Evolutionary conservation across 495 filamentous ascomycete species (phyloP).

Genomic region (Aspergillus nidulans): DNA sequence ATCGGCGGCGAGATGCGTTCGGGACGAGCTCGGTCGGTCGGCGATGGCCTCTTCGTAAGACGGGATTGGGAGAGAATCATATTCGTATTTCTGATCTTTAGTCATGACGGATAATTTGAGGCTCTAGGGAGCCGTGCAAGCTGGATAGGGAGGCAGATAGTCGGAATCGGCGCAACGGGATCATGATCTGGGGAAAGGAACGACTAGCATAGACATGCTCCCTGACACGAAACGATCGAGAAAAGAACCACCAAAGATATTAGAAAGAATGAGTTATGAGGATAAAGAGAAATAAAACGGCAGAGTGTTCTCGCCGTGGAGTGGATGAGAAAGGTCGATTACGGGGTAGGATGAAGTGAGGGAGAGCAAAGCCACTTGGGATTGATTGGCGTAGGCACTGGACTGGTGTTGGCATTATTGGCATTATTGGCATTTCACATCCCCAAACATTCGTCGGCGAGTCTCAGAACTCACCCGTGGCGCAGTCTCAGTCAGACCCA

Average conservation of each 20-base stretch:
- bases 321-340: neutral
- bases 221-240: constrained; percentile 11
- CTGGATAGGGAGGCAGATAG: constrained; percentile 25
- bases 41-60: constrained; percentile 88
- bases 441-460: neutral
- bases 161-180: constrained; percentile 29
- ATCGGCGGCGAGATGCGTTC: constrained; percentile 55
- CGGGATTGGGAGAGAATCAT: constrained; percentile 77
- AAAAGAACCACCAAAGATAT: constrained; percentile 7
- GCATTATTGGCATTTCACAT: neutral
- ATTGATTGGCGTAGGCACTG: neutral
- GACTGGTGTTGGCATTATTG: neutral
- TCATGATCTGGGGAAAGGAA: constrained; percentile 46
- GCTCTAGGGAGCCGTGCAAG: constrained; percentile 34
- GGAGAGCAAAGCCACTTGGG: constrained; percentile 9
- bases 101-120: constrained; percentile 42
- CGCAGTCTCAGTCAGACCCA: constrained; percentile 12
- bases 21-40: constrained; percentile 57
- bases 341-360: constrained; percentile 2
- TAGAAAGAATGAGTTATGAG: constrained; percentile 8
- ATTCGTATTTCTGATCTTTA: constrained; percentile 58
- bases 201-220: constrained; percentile 32
- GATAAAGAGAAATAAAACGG: constrained; percentile 3
- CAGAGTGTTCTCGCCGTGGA: neutral
- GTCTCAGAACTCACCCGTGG: constrained; percentile 12